phyloP scores from a whole-genome alignment of 306 rosid genomes.

The Fragaria iinumae region DNA sequence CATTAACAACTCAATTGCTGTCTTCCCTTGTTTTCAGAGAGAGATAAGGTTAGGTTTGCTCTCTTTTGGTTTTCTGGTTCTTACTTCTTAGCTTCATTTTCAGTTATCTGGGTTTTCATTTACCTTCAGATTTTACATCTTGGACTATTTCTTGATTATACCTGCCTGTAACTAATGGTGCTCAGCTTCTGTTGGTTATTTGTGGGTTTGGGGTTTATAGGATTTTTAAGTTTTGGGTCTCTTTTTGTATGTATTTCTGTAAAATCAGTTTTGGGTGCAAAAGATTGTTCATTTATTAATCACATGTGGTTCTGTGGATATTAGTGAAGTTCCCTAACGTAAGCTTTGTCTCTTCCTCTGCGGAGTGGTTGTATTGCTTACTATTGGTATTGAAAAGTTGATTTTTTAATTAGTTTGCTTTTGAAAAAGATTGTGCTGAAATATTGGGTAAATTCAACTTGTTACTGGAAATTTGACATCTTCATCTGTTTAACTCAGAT shows the following conservation, averaged over 20 bases:
- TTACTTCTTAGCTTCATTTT: neutral
- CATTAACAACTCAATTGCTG: neutral
- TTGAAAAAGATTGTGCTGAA: neutral
- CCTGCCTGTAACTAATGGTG: neutral
- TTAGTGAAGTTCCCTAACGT: neutral
- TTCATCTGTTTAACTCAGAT: neutral
- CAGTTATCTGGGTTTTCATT: neutral
- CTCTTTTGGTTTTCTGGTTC: neutral
- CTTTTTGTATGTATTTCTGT: neutral
- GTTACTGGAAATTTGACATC: neutral
- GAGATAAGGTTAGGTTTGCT: neutral
- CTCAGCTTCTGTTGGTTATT: neutral
- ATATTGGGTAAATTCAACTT: neutral
- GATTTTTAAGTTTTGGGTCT: neutral
- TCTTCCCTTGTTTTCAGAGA: neutral
- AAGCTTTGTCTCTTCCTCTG: neutral
- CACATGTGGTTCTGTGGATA: neutral
- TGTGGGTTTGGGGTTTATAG: neutral
- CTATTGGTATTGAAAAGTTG: neutral
- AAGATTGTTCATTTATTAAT: neutral
- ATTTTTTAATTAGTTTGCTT: neutral
- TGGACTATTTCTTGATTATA: neutral
- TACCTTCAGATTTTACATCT: neutral
- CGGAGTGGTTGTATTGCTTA: neutral
- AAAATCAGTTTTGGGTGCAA: neutral